phyloP scores from a whole-genome alignment of 768 basidiomycete genomes.

The Boletus vermiculosoides region DNA sequence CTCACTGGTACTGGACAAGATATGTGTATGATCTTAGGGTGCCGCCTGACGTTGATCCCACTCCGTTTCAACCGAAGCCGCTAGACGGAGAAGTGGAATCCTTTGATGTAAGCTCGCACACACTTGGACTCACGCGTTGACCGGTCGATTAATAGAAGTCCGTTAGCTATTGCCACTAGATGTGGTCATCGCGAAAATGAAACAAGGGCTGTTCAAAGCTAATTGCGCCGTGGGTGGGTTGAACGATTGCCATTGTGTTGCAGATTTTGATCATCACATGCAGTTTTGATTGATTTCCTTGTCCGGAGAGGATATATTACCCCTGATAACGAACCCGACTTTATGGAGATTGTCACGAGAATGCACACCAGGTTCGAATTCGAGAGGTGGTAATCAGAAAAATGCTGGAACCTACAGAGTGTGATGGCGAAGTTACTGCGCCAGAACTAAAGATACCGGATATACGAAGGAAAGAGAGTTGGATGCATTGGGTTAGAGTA shows the following conservation, averaged over 20 bases:
- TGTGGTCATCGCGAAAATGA: slow-evolving; percentile 63
- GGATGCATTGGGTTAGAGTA: not conserved
- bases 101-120: slow-evolving; percentile 63
- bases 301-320: slow-evolving; percentile 84
- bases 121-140: not conserved
- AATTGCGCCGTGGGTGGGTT: slow-evolving; percentile 83
- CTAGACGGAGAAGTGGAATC: slow-evolving; percentile 92
- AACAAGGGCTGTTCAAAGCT: slow-evolving; percentile 78
- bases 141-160: not conserved
- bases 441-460: not conserved
- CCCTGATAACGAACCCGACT: slow-evolving; percentile 84
- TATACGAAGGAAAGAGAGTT: not conserved
- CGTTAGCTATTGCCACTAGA: slow-evolving; percentile 63
- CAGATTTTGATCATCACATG: slow-evolving; percentile 1
- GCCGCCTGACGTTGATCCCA: slow-evolving; percentile 48
- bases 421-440: not conserved
- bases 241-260: not conserved
- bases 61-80: slow-evolving; percentile 63
- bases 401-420: not conserved
- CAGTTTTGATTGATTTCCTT: slow-evolving; percentile 87
- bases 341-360: slow-evolving; percentile 69
- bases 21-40: slow-evolving; percentile 83
- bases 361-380: slow-evolving; percentile 73
- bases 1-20: slow-evolving; percentile 38
- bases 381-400: slow-evolving; percentile 43